Evolutionary conservation across 1,139 yeast genomes (phyloP).

Genomic region (Candida frijolesensis): DNA sequence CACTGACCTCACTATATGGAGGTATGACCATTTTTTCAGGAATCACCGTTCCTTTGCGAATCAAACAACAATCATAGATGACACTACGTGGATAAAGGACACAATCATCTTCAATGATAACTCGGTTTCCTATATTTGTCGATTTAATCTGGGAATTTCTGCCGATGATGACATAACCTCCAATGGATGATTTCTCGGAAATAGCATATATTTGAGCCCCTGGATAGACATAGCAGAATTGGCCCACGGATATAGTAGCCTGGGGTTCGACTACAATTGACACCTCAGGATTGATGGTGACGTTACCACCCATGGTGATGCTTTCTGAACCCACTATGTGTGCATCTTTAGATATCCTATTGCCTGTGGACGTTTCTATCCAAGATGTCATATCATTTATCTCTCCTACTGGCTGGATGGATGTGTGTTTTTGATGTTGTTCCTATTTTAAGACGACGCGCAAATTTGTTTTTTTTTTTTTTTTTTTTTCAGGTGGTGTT

Average conservation of each 20-base stretch:
- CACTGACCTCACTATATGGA: constrained; percentile 57
- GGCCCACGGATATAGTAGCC: constrained; percentile 39
- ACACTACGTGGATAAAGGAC: constrained; percentile 44
- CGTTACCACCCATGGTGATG: constrained; percentile 34
- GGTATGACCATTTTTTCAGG: constrained; percentile 63
- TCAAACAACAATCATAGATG: constrained; percentile 64
- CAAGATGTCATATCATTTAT: constrained; percentile 22
- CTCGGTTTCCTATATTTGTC: constrained; percentile 60
- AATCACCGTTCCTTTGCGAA: constrained; percentile 49
- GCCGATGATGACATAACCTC: constrained; percentile 62
- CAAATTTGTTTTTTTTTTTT: background rate
- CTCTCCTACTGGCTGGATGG: background rate
- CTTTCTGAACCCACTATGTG: constrained; percentile 25
- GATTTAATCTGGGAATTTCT: constrained; percentile 37
- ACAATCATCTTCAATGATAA: constrained; percentile 49
- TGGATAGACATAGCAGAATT: constrained; percentile 44
- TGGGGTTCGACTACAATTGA: constrained; percentile 26
- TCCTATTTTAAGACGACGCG: background rate
- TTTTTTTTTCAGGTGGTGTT: background rate
- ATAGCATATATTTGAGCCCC: constrained; percentile 39
- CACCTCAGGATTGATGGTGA: constrained; percentile 31
- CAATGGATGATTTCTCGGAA: constrained; percentile 33
- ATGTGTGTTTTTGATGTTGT: background rate
- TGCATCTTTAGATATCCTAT: constrained; percentile 56
- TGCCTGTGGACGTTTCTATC: constrained; percentile 56